Evolutionary conservation across 2,329 filamentous ascomycete genomes (phyloP).

Genomic region (Sporothrix variecibatus): DNA sequence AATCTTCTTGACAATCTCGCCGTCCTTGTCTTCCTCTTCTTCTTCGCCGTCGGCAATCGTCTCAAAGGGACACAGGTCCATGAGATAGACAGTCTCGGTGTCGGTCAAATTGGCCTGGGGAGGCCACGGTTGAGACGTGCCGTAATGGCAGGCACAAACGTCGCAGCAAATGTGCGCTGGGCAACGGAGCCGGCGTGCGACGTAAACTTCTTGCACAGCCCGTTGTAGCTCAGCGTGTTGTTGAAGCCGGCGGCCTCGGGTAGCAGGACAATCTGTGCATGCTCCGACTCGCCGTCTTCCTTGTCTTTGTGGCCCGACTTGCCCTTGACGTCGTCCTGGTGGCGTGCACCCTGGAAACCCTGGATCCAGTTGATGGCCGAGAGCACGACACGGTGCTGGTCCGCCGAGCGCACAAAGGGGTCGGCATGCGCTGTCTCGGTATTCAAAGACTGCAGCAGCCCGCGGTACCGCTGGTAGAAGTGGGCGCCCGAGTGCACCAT

Average conservation of each 20-base stretch:
- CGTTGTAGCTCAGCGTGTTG: conserved; percentile 75
- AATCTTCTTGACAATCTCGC: not conserved
- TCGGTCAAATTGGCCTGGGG: conserved; percentile 65
- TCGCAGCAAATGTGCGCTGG: conserved; percentile 59
- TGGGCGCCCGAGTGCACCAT: conserved; percentile 73
- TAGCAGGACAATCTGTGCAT: conserved; percentile 60
- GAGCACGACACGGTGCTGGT: conserved; percentile 43
- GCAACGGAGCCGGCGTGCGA: conserved; percentile 51
- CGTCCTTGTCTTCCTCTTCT: conserved; percentile 38
- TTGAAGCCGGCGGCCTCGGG: conserved; percentile 68
- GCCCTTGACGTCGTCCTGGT: conserved; percentile 36
- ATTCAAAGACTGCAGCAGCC: conserved; percentile 49
- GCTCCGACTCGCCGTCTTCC: conserved; percentile 14
- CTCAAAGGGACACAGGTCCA: conserved; percentile 87
- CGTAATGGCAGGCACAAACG: conserved; percentile 69
- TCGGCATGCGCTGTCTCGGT: conserved; percentile 38
- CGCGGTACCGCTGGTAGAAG: conserved; percentile 72
- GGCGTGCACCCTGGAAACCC: conserved; percentile 66
- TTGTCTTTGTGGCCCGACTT: conserved; percentile 32
- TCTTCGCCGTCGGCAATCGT: conserved; percentile 65
- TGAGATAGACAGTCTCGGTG: conserved; percentile 67
- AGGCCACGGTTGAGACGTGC: conserved; percentile 69
- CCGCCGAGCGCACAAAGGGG: conserved; percentile 52
- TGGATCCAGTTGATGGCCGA: conserved; percentile 75
- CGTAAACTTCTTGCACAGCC: conserved; percentile 71